Evolutionary conservation across 78 protist genomes (phyloP).

Genomic region (Protostelium mycophagum): DNA sequence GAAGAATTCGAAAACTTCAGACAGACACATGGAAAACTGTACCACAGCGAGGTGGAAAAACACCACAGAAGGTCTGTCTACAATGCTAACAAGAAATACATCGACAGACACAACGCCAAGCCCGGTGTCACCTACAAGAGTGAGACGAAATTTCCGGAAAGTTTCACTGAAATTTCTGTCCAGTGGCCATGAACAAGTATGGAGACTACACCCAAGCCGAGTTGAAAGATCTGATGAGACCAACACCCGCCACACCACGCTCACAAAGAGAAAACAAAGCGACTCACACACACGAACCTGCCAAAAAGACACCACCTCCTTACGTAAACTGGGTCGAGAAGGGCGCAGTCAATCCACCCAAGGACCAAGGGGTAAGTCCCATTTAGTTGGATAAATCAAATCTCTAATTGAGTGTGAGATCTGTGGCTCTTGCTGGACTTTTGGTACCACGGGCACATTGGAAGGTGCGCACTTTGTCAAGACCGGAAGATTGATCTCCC

Average conservation of each 20-base stretch:
- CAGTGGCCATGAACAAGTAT: slow-evolving; percentile 68
- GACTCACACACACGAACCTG: slow-evolving; percentile 36
- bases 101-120: slow-evolving; percentile 43
- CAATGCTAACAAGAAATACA: slow-evolving; percentile 32
- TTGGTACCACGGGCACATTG: slow-evolving; percentile 65
- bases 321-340: slow-evolving; percentile 66
- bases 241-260: slow-evolving; percentile 28
- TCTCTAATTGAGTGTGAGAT: not conserved
- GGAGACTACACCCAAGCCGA: slow-evolving; percentile 73
- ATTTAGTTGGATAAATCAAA: not conserved
- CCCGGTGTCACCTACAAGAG: slow-evolving; percentile 14
- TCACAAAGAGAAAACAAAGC: slow-evolving; percentile 15
- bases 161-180: not conserved
- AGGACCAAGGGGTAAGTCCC: slow-evolving; percentile 78
- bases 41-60: slow-evolving; percentile 16
- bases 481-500: slow-evolving; percentile 25
- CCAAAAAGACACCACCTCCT: slow-evolving; percentile 13
- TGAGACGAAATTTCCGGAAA: not conserved
- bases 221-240: slow-evolving; percentile 33
- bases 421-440: slow-evolving; percentile 61
- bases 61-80: slow-evolving; percentile 28
- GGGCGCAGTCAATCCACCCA: slow-evolving; percentile 74
- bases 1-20: slow-evolving; percentile 27
- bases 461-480: slow-evolving; percentile 56
- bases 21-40: slow-evolving; percentile 9